Conservation (phyloP, 768 basidiomycete species). For the Kwoniella dejecticola region DNA sequence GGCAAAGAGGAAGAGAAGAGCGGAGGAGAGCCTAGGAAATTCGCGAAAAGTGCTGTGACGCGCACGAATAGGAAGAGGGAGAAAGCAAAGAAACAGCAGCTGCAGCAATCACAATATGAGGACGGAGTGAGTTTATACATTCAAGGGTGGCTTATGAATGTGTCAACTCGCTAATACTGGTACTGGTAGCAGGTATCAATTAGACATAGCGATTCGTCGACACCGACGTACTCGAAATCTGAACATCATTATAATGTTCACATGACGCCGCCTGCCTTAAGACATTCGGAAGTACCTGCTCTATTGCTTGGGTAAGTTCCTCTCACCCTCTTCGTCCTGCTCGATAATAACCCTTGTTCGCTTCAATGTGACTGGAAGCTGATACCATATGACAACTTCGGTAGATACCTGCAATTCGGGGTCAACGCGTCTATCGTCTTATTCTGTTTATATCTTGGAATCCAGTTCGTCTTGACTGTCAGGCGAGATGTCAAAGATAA, state of each 20-base stretch:
- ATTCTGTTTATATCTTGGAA: slow-evolving; percentile 77
- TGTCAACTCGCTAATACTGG: no score
- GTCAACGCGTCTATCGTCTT: slow-evolving; percentile 85
- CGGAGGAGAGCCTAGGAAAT: slow-evolving; percentile 18
- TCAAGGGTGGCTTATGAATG: background rate
- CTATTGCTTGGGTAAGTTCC: slow-evolving; percentile 77
- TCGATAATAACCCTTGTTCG: background rate
- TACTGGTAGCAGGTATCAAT: slow-evolving; percentile 10
- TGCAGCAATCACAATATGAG: slow-evolving; percentile 19
- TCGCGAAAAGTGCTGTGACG: slow-evolving; percentile 33
- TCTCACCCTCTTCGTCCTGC: background rate
- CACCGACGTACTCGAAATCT: slow-evolving; percentile 14
- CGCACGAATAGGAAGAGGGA: slow-evolving; percentile 37
- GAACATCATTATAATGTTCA: slow-evolving; percentile 51
- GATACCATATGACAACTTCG: no score
- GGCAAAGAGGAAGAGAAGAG: slow-evolving; percentile 3
- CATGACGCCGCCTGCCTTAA: slow-evolving; percentile 40
- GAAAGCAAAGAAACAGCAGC: slow-evolving; percentile 23
- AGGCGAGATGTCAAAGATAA: slow-evolving; percentile 86
- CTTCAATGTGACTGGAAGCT: background rate
- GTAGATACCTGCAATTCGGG: slow-evolving; percentile 90
- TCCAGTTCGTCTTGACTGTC: slow-evolving; percentile 86
- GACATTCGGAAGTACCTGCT: slow-evolving; percentile 64
- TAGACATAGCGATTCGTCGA: slow-evolving; percentile 19
- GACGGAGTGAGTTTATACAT: slow-evolving; percentile 17